Evolutionary conservation across 2,329 filamentous ascomycete genomes (phyloP), one percentile per base, ranked within the genome.

Genomic region (Aspergillus fructus): DNA sequence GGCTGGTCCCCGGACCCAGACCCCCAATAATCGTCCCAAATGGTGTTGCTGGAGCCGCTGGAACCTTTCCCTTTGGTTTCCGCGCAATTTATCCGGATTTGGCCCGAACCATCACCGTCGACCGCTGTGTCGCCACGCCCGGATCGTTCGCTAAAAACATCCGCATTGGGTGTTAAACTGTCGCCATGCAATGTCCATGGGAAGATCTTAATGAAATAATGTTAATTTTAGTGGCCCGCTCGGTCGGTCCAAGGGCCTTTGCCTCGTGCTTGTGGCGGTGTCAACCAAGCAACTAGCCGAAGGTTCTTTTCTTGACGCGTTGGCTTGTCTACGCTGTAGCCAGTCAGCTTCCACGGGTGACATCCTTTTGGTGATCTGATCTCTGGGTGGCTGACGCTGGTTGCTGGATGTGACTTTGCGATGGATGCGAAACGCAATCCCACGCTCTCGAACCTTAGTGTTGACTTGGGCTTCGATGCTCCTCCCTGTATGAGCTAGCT

Each of bases 211-310:
- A 53, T 47, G 34, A 47, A 47, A 47, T 34, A 47, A 47, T 24
- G 34, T 53, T 21, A 40, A 21, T 40, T 48, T 48, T 39, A 27
- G 51, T 46, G 45, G 23, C 37, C 53, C 45, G 17, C 23, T 27
- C 34, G 51, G 45, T 41, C 15, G 6, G 12, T 47, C 30, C 21
- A 21, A 34, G 15, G n/a, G 27, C 45, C 27, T n/a, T 30, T 48
- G 43, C 54, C 54, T 59, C 50, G 53, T 60, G 55, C 59, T 53
- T 30, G 60, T 62, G 58, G 58, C 58, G 55, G 60, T 60, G 60
- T 60, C 58, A 56, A 60, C 58, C 52, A 49, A 55, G 45, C n/a
- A 41, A 45, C 30, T 23, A 47, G 56, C 52, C 17, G 24, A 15
- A 30, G 17, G 27, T 19, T 27, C 34, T 55, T 17, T 41, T 48